Evolutionary conservation across 2,329 filamentous ascomycete species (phyloP).

Genomic region (Lasiodiplodia theobromae): DNA sequence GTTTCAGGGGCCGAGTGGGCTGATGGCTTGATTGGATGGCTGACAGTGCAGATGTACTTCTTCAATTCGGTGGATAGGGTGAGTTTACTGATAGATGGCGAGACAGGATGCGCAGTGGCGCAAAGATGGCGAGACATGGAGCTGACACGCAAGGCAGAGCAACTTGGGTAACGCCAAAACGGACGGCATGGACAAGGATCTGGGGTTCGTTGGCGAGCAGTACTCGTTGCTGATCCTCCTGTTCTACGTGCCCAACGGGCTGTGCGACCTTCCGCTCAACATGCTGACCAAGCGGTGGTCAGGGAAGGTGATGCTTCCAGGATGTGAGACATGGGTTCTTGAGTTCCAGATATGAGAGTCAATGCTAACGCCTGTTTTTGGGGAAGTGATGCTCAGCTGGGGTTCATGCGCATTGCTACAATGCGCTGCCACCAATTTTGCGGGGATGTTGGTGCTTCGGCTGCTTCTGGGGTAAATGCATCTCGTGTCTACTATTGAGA

Average conservation of each 20-base stretch:
- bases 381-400: conserved; percentile 55
- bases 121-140: background rate
- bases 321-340: conserved; percentile 32
- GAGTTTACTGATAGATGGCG: conserved; percentile 27
- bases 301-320: conserved; percentile 51
- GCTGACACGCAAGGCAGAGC: conserved; percentile 37
- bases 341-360: background rate
- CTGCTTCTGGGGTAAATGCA: conserved; percentile 50
- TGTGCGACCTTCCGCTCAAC: conserved; percentile 59
- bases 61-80: conserved; percentile 45
- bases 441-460: conserved; percentile 57
- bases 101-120: background rate
- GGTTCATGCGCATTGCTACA: conserved; percentile 57
- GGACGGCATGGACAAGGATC: conserved; percentile 40
- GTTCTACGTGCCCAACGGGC: conserved; percentile 50
- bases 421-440: conserved; percentile 58
- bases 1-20: background rate
- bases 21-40: background rate
- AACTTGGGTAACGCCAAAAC: conserved; percentile 50
- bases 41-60: conserved; percentile 44
- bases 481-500: background rate
- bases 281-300: conserved; percentile 58
- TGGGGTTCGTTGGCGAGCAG: conserved; percentile 41
- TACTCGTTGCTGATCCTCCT: conserved; percentile 43
- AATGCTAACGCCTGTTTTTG: conserved; percentile 1